Evolutionary conservation across 2,329 filamentous ascomycete genomes (phyloP), one percentile per base, ranked within the genome.

Genomic region (Epichloe glyceriae): DNA sequence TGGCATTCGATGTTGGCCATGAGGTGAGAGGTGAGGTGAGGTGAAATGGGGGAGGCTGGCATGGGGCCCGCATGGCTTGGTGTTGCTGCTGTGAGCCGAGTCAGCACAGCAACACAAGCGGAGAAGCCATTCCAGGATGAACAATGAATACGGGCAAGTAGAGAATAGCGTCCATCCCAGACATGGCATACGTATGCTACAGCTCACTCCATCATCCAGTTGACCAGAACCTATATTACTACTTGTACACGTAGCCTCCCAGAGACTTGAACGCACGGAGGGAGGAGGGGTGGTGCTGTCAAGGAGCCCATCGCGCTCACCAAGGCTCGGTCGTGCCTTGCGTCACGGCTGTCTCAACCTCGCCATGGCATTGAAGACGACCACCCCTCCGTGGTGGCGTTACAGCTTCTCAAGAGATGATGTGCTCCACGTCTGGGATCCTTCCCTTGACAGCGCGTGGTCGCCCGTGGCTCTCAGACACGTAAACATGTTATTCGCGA

Each of bases 211-310:
- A 44, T 38, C 14, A 50, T 50, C 37, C 48, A 34, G 15, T 20
- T 50, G 41, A 50, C 42, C 48, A 17, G 11, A 51, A 20, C 20
- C 49, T 46, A 46, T 41, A 41, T 34, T 46, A 50, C 33, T 52
- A 52, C 20, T 50, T 47, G 51, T 50, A 52, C 51, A 52, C 47
- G 38, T 43, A 17, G 14, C 33, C 42, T 11, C 17, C 43, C 33
- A 38, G 30, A n/a, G 46, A 8, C 14, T 22, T 41, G 12, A 19
- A 44, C 17, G 8, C 15, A 45, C 19, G 3, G 26, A 10, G 26
- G 14, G 10, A 2, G 17, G 17, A 4, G 12, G 11, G 26, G 20
- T n/a, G 35, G 1, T 41, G 2, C 8, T 44, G 14, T 49, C 30
- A n/a, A 34, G 33, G 45, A 42, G 40, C 15, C 20, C 39, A 39